Evolutionary conservation across 345 rosid species (phyloP), one percentile per base, ranked within the genome.

Genomic region (Viola odorata): DNA sequence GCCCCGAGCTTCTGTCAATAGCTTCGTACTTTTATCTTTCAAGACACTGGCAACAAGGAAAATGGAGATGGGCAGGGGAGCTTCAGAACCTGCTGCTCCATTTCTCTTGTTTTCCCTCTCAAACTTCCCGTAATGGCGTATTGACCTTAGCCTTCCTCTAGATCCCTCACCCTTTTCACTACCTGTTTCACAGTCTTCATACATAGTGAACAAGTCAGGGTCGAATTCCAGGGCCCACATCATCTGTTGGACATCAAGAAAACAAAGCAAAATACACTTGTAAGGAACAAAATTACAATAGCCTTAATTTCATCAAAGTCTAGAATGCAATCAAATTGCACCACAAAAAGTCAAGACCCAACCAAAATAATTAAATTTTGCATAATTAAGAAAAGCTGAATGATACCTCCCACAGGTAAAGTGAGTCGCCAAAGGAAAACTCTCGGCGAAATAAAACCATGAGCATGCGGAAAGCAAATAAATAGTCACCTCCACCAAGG

Each of bases 141-240:
- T 75, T 1, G 91, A 82, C 69, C 84, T 90, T 0, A 75, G 41
- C 74, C 75, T 86, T 55, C 82, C 86, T 80, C 11, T 47, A 39
- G 81, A 77, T 39, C 81, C 88, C 58, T 81, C 89, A 0, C 79
- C 55, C 68, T 73, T 85, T 51, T 81, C 82, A 9, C 63, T 52
- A 55, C 69, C 76, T 12, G 76, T 58, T 3, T 79, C 80, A 38
- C 79, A 66, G 16, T 94, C 88, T 75, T 90, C 99, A 44, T 90
- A 94, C 14, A 82, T n/a, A 17, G 58, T 67, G 65, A 80, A 91
- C 81, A 85, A 66, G 58, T 85, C 95, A 1, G 99, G 99, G 55
- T 94, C 95, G 38, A 88, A 94, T 72, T 94, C 97, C 61, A 94
- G 80, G 52, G 97, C 97, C 97, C 99, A 94, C 99, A 94, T 94